Evolutionary conservation across 139 green algal genomes (phyloP).

Genomic region (Chlamydomonas sp.): DNA sequence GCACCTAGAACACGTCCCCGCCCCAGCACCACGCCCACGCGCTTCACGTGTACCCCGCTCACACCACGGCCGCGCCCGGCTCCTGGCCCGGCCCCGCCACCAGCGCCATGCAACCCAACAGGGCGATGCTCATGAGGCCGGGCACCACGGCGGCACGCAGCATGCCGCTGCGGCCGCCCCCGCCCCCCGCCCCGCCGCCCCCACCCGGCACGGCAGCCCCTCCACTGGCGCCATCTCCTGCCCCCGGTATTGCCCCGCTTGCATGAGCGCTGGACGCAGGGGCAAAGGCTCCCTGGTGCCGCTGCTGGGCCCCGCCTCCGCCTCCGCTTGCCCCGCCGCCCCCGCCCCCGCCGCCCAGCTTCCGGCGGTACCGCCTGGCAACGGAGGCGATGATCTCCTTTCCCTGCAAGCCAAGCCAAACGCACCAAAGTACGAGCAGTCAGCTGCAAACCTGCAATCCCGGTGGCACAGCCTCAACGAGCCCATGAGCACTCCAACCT

Average conservation of each 20-base stretch:
- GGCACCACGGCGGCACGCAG: neutral
- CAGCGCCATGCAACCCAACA: neutral
- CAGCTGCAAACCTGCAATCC: neutral
- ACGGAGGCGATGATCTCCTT: constrained; percentile 77
- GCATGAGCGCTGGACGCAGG: no score
- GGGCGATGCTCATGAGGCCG: neutral
- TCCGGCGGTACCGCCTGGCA: constrained; percentile 67
- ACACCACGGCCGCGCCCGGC: no score
- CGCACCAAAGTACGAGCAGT: no score
- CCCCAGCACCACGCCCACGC: no score
- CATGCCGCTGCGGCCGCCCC: neutral
- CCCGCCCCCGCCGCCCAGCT: constrained; percentile 25
- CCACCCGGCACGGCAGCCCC: neutral
- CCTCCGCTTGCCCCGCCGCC: neutral
- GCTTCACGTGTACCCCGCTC: no score
- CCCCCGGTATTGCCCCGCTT: neutral
- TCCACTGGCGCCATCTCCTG: neutral
- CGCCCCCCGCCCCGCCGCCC: no score
- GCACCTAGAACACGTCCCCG: no score
- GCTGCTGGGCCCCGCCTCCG: no score
- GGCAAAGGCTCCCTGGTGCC: no score
- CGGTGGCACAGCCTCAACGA: neutral
- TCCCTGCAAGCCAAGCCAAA: constrained; percentile 30
- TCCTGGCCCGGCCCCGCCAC: neutral
- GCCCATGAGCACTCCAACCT: neutral